These are phyloP conservation scores for Trichoderma sp. DNA, from an alignment of 2,329 filamentous ascomycete species.

Conservation along the genomic window DNA sequence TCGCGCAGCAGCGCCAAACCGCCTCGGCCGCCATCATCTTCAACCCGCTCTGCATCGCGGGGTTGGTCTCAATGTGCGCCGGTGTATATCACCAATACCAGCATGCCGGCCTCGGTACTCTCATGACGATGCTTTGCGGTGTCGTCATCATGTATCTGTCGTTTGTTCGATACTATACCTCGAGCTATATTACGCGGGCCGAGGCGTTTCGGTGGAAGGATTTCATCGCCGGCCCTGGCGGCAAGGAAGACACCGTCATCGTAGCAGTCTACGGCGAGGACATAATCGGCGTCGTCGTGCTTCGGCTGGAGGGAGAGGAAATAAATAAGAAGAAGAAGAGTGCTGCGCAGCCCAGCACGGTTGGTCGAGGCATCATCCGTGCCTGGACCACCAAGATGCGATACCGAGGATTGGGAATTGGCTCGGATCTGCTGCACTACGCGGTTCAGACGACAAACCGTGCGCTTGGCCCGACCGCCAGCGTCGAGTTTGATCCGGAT, in stretches of 20 bases:
- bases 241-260: conserved; percentile 53
- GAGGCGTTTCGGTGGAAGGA: conserved; percentile 62
- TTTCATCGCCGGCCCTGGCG: conserved; percentile 41
- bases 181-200: conserved; percentile 60
- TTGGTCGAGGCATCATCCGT: conserved; percentile 63
- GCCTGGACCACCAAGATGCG: conserved; percentile 74
- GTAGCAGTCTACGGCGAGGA: conserved; percentile 63
- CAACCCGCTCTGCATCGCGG: conserved; percentile 53
- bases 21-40: conserved; percentile 62
- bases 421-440: conserved; percentile 67
- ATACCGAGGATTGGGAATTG: conserved; percentile 69
- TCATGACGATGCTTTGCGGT: conserved; percentile 55
- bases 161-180: conserved; percentile 56
- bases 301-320: conserved; percentile 51
- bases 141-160: conserved; percentile 62
- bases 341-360: conserved; percentile 31
- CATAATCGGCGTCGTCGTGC: conserved; percentile 66
- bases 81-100: conserved; percentile 42
- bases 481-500: conserved; percentile 66
- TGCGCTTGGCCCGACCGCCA: conserved; percentile 57
- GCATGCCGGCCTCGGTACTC: conserved; percentile 40
- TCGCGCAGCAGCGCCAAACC: conserved; percentile 75
- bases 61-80: conserved; percentile 40
- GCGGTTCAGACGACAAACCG: conserved; percentile 63
- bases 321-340: conserved; percentile 1